Percentiles rank a stretch among this genome's conserved stretches.
phyloP scores from a whole-genome alignment of 192 early-diverging fungal genomes.

The Backusella macrospora region DNA sequence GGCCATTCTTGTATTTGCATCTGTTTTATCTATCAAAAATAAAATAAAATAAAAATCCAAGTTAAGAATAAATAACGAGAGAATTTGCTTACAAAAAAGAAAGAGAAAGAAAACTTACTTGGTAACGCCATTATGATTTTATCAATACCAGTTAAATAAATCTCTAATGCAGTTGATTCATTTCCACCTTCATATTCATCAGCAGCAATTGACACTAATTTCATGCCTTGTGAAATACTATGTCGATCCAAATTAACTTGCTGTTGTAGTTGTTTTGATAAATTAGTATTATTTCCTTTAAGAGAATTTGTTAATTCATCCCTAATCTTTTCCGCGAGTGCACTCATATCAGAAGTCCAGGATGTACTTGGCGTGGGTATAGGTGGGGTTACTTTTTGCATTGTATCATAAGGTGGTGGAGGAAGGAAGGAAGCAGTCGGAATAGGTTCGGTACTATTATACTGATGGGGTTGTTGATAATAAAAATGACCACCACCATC shows the following conservation, averaged over 20 bases:
- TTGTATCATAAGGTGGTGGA: slow-evolving; percentile 13
- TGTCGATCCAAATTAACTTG: slow-evolving; percentile 22
- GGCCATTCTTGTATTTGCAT: slow-evolving; percentile 29
- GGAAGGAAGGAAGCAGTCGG: not conserved
- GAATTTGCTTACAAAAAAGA: not conserved
- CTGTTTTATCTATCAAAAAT: slow-evolving; percentile 13
- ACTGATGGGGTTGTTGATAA: not conserved
- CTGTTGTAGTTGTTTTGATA: not conserved
- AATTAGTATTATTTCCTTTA: not conserved
- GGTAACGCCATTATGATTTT: slow-evolving; percentile 38
- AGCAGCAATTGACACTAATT: slow-evolving; percentile 30
- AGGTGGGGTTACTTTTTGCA: not conserved
- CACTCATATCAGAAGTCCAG: slow-evolving; percentile 10
- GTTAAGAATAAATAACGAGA: not conserved
- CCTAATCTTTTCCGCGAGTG: slow-evolving; percentile 6
- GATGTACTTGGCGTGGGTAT: slow-evolving; percentile 19
- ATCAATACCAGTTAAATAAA: slow-evolving; percentile 38
- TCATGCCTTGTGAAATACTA: slow-evolving; percentile 32
- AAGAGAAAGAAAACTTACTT: slow-evolving; percentile 26
- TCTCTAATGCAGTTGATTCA: slow-evolving; percentile 27
- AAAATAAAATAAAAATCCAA: not conserved
- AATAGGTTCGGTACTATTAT: not conserved
- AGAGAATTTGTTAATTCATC: slow-evolving; percentile 8
- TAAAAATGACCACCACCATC: not conserved
- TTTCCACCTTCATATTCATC: slow-evolving; percentile 38